phyloP scores from a whole-genome alignment of 1,139 yeast species.

The Suhomyces bolitotheri region DNA sequence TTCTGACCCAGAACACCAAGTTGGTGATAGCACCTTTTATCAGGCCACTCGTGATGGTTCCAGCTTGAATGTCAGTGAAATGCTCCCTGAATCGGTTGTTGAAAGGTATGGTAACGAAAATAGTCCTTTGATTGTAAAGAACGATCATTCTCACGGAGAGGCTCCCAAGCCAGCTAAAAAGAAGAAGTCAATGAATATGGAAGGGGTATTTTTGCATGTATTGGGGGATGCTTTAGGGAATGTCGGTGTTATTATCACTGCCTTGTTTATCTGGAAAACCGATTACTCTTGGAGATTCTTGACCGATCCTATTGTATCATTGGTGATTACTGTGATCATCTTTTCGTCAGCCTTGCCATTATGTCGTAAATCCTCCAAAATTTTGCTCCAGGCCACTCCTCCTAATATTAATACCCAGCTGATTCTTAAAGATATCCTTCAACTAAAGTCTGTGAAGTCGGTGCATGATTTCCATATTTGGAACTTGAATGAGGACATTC shows the following conservation, averaged over 20 bases:
- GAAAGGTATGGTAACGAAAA: conserved; percentile 24
- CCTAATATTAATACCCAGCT: conserved; percentile 72
- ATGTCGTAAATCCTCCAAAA: conserved; percentile 83
- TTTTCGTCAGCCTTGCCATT: conserved; percentile 90
- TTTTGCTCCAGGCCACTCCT: conserved; percentile 91
- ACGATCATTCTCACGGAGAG: conserved; percentile 15
- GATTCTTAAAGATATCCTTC: conserved; percentile 66
- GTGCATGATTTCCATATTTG: conserved; percentile 96
- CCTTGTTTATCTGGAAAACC: conserved; percentile 91
- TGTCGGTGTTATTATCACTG: conserved; percentile 87
- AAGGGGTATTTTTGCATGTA: conserved; percentile 93
- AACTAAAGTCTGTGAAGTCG: conserved; percentile 72
- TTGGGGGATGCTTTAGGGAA: conserved; percentile 96
- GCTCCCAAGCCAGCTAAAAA: conserved; percentile 21
- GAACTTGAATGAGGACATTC: conserved; percentile 87
- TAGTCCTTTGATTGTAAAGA: conserved; percentile 7
- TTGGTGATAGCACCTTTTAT: conserved; percentile 7
- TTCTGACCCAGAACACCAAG: conserved; percentile 29
- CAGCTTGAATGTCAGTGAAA: conserved; percentile 31
- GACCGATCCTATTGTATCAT: conserved; percentile 82
- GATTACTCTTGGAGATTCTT: conserved; percentile 84
- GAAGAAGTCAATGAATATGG: conserved; percentile 83
- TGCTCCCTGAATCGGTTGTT: conserved; percentile 43
- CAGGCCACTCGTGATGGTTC: conserved; percentile 21
- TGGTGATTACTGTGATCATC: conserved; percentile 82